These are phyloP conservation scores for Candida taoyuanica DNA, from an alignment of 805 yeast genomes.

Conservation along the genomic window DNA sequence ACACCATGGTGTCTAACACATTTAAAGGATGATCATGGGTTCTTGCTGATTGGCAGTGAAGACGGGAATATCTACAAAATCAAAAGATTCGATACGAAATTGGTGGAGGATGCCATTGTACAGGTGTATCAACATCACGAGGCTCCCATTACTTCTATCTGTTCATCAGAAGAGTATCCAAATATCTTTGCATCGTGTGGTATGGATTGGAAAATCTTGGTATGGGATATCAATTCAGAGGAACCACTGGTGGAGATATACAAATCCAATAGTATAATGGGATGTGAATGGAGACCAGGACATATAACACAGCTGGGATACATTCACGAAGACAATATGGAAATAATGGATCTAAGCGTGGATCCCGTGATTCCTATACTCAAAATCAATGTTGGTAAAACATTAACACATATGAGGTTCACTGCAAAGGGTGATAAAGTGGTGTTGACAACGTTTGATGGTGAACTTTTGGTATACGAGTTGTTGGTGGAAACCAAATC, in stretches of 20 bases:
- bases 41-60: slow-evolving; percentile 28
- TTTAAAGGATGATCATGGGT: slow-evolving; percentile 20
- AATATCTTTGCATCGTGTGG: slow-evolving; percentile 27
- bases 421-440: slow-evolving; percentile 17
- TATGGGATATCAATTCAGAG: slow-evolving; percentile 25
- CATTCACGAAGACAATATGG: slow-evolving; percentile 27
- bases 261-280: slow-evolving; percentile 26
- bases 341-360: slow-evolving; percentile 29
- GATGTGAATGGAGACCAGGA: slow-evolving; percentile 25
- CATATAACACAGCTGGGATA: slow-evolving; percentile 28
- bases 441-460: slow-evolving; percentile 15
- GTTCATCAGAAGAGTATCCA: slow-evolving; percentile 16
- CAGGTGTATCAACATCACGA: slow-evolving; percentile 23
- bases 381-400: slow-evolving; percentile 11
- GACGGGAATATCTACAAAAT: slow-evolving; percentile 32
- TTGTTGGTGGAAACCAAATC: slow-evolving; percentile 13
- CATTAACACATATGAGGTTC: slow-evolving; percentile 16
- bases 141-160: slow-evolving; percentile 25
- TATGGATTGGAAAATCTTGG: slow-evolving; percentile 29
- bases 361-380: slow-evolving; percentile 25
- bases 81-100: slow-evolving; percentile 23
- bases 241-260: slow-evolving; percentile 23
- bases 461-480: slow-evolving; percentile 17
- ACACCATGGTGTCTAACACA: slow-evolving; percentile 25
- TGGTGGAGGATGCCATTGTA: slow-evolving; percentile 13